These are phyloP conservation scores for Phytophthora syringae DNA, from an alignment of 352 stramenopile genomes.

Conservation along the genomic window DNA sequence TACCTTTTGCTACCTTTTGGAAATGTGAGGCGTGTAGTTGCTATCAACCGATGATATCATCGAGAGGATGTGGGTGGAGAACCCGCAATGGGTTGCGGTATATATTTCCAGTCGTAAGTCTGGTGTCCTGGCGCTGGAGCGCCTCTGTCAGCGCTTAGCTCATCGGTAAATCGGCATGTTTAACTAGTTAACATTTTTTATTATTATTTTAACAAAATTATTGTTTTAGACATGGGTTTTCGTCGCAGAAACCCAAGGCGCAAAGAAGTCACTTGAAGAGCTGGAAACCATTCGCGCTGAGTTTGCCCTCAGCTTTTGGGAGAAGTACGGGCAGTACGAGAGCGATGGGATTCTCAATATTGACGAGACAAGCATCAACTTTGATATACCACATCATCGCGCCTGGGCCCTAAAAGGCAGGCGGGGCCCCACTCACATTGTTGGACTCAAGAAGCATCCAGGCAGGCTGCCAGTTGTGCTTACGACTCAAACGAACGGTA, in stretches of 20 bases:
- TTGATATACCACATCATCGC: conserved; percentile 3
- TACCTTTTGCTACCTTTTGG: too few relatives aligned
- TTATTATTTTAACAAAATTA: background rate
- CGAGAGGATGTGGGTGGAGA: background rate
- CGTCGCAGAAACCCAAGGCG: background rate
- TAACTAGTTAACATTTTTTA: background rate
- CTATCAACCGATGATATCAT: background rate
- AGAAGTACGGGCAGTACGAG: background rate
- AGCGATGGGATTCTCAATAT: conserved; percentile 9
- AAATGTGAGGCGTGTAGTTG: too few relatives aligned
- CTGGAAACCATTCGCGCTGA: background rate
- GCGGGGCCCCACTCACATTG: background rate
- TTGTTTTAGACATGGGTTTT: background rate
- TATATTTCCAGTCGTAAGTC: background rate
- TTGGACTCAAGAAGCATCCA: conserved; percentile 1
- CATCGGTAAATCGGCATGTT: background rate
- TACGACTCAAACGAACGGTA: conserved; percentile 5
- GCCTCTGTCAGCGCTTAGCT: background rate
- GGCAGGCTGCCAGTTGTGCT: background rate
- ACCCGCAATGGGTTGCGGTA: background rate
- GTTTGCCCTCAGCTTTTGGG: background rate
- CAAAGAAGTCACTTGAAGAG: background rate
- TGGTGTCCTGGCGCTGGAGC: background rate
- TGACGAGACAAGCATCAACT: conserved; percentile 12
- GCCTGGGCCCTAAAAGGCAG: background rate